A percentile compares a stretch with the other conserved stretches of the same genome.
Evolutionary conservation across 257 asterid genomes (phyloP).

Genomic region (Fraxinus anomala): DNA sequence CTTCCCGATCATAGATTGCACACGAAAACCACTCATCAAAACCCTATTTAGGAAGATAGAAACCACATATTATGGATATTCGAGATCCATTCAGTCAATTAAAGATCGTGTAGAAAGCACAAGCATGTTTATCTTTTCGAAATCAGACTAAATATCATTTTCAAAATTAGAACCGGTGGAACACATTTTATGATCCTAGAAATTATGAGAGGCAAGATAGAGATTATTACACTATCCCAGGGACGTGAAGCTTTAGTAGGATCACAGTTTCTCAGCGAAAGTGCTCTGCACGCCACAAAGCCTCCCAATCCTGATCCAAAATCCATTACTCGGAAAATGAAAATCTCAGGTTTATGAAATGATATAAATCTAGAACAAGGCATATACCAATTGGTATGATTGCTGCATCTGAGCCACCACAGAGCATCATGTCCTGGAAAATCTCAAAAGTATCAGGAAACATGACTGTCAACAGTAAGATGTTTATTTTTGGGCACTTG

Average conservation of each 20-base stretch:
- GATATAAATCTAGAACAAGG: conserved; percentile 20
- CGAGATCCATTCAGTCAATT: conserved; percentile 15
- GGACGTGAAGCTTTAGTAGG: conserved; percentile 65
- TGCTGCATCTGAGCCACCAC: conserved; percentile 97
- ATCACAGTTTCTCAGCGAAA: conserved; percentile 55
- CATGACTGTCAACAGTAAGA: conserved; percentile 9
- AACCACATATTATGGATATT: conserved; percentile 8
- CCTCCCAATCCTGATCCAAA: conserved; percentile 67
- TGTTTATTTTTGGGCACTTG: conserved; percentile 13
- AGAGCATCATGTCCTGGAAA: conserved; percentile 92
- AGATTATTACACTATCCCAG: conserved; percentile 69
- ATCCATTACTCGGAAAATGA: conserved; percentile 24
- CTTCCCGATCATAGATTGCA: conserved; percentile 3
- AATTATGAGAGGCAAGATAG: conserved; percentile 13
- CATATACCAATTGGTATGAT: conserved; percentile 84
- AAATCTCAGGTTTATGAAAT: conserved; percentile 19
- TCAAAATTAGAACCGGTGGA: conserved; percentile 27
- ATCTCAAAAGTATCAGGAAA: conserved; percentile 31
- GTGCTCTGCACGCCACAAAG: conserved; percentile 61
- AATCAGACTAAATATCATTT: not conserved
- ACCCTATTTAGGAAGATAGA: not conserved
- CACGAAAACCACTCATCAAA: not conserved
- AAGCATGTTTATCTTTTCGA: not conserved
- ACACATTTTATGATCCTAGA: not conserved
- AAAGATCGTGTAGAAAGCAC: conserved; percentile 13